phyloP scores from a whole-genome alignment of 257 asterid species.

The Cynanchum wilfordii region DNA sequence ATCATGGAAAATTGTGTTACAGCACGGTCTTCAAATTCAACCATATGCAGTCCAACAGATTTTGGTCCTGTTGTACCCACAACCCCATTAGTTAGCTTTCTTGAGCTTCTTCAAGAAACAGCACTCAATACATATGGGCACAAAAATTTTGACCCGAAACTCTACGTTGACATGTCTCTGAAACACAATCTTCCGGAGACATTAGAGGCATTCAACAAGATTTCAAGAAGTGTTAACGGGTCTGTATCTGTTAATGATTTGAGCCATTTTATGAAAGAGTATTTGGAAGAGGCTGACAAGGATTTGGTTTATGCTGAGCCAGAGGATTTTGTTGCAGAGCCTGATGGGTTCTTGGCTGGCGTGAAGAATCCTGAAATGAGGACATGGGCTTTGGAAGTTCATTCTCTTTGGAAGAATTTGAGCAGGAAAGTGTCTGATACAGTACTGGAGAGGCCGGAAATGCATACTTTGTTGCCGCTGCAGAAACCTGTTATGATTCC shows the following conservation, averaged over 20 bases:
- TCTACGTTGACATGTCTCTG: slow-evolving; percentile 67
- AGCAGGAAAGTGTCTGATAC: slow-evolving; percentile 60
- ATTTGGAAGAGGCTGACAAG: slow-evolving; percentile 41
- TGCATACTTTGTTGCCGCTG: slow-evolving; percentile 68
- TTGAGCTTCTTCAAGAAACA: slow-evolving; percentile 52
- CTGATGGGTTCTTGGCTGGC: slow-evolving; percentile 49
- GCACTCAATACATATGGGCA: slow-evolving; percentile 53
- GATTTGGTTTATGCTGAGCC: slow-evolving; percentile 54
- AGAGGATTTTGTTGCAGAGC: slow-evolving; percentile 54
- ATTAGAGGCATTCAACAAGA: slow-evolving; percentile 33
- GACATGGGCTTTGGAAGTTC: slow-evolving; percentile 80
- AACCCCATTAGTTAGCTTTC: slow-evolving; percentile 52
- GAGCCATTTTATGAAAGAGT: slow-evolving; percentile 30
- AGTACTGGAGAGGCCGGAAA: slow-evolving; percentile 49
- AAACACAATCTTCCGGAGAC: slow-evolving; percentile 39
- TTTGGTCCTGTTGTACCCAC: slow-evolving; percentile 51
- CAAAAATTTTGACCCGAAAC: slow-evolving; percentile 63
- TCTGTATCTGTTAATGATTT: slow-evolving; percentile 32
- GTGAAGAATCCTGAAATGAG: slow-evolving; percentile 51
- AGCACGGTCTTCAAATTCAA: neutral
- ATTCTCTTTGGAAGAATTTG: slow-evolving; percentile 73
- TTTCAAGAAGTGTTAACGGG: slow-evolving; percentile 33
- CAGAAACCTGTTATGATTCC: slow-evolving; percentile 65
- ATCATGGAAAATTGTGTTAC: slow-evolving; percentile 10
- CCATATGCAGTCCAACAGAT: slow-evolving; percentile 23